Evolutionary conservation across 129 eudicot genomes (phyloP), one percentile per base, ranked within the genome.

Genomic region (Chrysanthemum makinoi): DNA sequence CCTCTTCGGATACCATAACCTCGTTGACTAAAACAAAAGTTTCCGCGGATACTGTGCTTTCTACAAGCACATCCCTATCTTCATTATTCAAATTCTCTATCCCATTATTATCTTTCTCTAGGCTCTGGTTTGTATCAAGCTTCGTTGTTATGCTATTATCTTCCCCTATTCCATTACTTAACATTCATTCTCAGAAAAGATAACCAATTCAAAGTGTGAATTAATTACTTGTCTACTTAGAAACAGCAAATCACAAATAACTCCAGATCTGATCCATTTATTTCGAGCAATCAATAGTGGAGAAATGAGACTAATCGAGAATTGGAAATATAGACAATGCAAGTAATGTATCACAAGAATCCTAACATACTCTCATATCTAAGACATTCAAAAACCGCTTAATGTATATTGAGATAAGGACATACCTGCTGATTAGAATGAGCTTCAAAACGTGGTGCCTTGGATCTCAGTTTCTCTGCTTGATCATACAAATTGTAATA

Each of bases 371-470:
- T 69, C 47, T 10, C 26, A 10, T 44, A 16, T 61, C n/a, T 48
- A 47, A 53, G 58, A 18, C 22, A 15, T 54, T 52, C 15, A 19
- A 55, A 22, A 51, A 60, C 10, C 44, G 5, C 47, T 13, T 26
- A 53, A 57, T 48, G 12, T 14, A 44, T 17, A 56, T 1, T 22
- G 9, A 59, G 65, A 24, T 24, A 5, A 19, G 43, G 22, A 77
- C 98, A 89, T 80, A 78, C 98, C 98, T 94, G 97, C 86, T 90
- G 98, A 81, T 94, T 94, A 48, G 98, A 94, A 79, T 94, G 97
- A 20, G 97, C 98, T 77, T 90, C 96, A 80, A 94, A 94, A 69
- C 91, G 95, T 1, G 97, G 98, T 39, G 98, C 98, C 89, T 90
- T 94, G 7, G 98, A 89, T 73, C 97, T 89, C 81, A 94, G 79